Conservation (phyloP, 371 early-diverging fungal genomes). For the Umbelopsis sp. region DNA sequence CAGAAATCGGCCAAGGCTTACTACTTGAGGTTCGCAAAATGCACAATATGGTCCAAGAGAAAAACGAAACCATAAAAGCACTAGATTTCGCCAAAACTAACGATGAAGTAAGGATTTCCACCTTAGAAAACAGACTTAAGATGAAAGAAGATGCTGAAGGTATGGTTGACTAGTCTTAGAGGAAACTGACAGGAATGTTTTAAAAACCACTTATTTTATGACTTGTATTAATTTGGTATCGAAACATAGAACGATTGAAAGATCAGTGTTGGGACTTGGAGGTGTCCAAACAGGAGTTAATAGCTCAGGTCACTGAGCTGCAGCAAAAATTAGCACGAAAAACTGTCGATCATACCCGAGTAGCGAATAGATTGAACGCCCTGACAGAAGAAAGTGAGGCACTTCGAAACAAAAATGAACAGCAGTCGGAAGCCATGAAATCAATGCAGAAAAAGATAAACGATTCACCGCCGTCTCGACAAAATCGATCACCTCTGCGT, state of each 20-base stretch:
- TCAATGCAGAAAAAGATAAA: background rate
- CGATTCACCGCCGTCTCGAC: background rate
- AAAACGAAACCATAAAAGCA: background rate
- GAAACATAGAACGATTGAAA: slow-evolving; percentile 36
- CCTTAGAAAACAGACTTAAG: background rate
- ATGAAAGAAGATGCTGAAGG: slow-evolving; percentile 6
- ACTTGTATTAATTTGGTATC: background rate
- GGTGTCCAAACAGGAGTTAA: slow-evolving; percentile 39
- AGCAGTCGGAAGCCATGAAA: slow-evolving; percentile 2
- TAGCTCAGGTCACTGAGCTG: slow-evolving; percentile 50
- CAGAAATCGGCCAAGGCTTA: slow-evolving; percentile 13
- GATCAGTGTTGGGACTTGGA: slow-evolving; percentile 48
- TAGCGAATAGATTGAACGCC: slow-evolving; percentile 40
- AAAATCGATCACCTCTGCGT: background rate
- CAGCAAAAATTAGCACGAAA: slow-evolving; percentile 45
- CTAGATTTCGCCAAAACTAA: background rate
- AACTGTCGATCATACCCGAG: slow-evolving; percentile 49
- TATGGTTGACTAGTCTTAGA: background rate
- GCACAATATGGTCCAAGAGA: slow-evolving; percentile 6
- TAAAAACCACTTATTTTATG: background rate
- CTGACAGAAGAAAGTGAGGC: slow-evolving; percentile 56
- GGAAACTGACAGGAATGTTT: background rate
- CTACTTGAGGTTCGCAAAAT: slow-evolving; percentile 12
- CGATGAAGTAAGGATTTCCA: background rate
- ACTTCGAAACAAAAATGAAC: slow-evolving; percentile 56